Base-by-base conservation (phyloP, 1,284 basidiomycete species). In the Xerocomus nothofagi region DNA sequence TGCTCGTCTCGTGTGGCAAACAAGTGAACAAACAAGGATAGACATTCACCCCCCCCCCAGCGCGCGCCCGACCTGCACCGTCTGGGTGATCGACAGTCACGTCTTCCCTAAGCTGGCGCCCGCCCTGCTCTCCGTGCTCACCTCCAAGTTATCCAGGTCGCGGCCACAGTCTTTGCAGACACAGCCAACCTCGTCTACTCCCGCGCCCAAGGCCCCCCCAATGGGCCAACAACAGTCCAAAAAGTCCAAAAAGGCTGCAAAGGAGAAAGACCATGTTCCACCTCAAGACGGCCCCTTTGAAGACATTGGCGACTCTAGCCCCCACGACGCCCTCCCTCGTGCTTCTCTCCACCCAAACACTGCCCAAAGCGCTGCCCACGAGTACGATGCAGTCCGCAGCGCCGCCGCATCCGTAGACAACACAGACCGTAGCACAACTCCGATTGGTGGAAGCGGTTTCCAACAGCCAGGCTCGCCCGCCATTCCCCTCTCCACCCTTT, bases 141-240 rank as follows among this genome's bases (percentile, higher is more conserved):
- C 86, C 55, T 82, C 80, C 58, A 76, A 84, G 69, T 75, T 87
- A 26, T 57, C 80, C 60, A 84, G 79, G 78, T 79, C 82, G 57
- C 77, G 87, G 71, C 76, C 82, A 39, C 81, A 84, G 65, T 88
- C 86, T 51, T 82, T 85, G 40, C 79, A 81, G 58, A 57, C 69
- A 54, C 63, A 66, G 56, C 69, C 75, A 61, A 69, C 70, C 50
- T 66, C 69, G 24, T 56, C 62, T 3, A 3, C 53, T 1, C 10
- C 48, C 24, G 8, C 50, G 29, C 49, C 72, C 42, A 68, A 71
- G 64, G 57, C 57, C 74, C 63, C 71, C 49, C 68, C 64, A 65
- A 89, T 88, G 84, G 86, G 88, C 71, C 87, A 88, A 67, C 82
- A 86, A 70, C 80, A 82, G 61, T 89, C 88, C 58, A 89, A 86